Base-by-base conservation (phyloP, 441 rosid genomes). In the Hura crepitans region DNA sequence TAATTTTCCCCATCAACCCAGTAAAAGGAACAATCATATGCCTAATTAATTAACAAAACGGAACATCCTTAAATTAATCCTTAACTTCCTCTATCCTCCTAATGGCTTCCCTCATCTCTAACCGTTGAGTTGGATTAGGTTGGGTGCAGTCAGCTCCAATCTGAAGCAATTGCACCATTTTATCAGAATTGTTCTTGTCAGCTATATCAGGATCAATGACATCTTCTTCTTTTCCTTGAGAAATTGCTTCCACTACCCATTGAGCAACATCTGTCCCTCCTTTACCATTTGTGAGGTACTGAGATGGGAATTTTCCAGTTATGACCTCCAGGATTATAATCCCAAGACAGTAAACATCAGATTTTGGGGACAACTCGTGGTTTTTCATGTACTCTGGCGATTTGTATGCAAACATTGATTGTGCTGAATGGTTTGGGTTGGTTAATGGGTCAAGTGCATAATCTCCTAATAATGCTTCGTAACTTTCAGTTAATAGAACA, bases 291-390 rank as follows among this genome's bases (percentile, higher is more conserved):
- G 59, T 79, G 25, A 83, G 83, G 73, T 93, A 90, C 43, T 89
- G 98, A 10, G 92, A 84, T 3, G 97, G 98, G 71, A 86, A 87
- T 65, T 93, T 90, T 2, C 98, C 98, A 0, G 97, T 90, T 10
- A 93, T 68, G 65, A 83, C 72, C 75, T 93, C 98, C 0, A 93
- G 89, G 51, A 93, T 79, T 57, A 93, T 69, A 7, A 93, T 83
- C 7, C 98, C 98, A 0, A 93, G 76, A 75, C 98, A 87, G 42
- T 81, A 93, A 1, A 93, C 84, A n/a, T 93, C 97, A 6, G 96
- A 86, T 70, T 93, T 90, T 3, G 77, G 84, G 2, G 91, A 85
- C 37, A 90, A 68, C 14, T 81, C 83, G 20, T 78, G 83, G 75
- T 51, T 8, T 33, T 80, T 71, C 4, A 73, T 8, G 9, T 79